Conservation (phyloP, 345 rosid species). For the Arabidopsis suecica region DNA sequence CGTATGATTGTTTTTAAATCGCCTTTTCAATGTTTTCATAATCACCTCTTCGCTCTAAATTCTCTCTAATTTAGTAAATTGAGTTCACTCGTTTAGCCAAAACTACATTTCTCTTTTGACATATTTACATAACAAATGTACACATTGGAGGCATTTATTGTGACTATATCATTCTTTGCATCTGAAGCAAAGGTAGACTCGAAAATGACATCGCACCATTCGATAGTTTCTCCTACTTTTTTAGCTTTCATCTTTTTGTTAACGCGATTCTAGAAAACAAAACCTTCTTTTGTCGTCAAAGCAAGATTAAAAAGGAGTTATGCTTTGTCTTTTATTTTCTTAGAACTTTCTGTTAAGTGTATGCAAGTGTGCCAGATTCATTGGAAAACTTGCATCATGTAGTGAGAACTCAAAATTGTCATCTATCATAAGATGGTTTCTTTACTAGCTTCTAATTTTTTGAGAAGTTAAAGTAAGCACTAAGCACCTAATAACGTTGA, state of each 20-base stretch:
- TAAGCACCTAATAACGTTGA: conserved; percentile 9
- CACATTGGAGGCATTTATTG: conserved; percentile 17
- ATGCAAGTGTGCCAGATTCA: neutral
- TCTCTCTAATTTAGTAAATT: neutral
- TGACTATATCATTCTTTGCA: conserved; percentile 33
- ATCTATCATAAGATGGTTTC: neutral
- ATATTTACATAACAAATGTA: neutral
- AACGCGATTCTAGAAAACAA: neutral
- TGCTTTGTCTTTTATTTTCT: conserved; percentile 1
- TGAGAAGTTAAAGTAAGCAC: conserved; percentile 1
- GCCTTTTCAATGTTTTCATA: neutral
- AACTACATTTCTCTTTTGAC: neutral
- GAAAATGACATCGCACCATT: conserved; percentile 40
- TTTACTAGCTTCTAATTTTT: conserved; percentile 13
- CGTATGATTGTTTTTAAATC: conserved; percentile 10
- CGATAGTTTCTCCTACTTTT: conserved; percentile 9
- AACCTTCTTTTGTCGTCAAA: neutral
- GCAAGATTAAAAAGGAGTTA: neutral
- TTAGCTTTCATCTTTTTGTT: conserved; percentile 17
- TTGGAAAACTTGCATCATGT: conserved; percentile 24
- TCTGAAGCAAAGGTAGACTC: conserved; percentile 43
- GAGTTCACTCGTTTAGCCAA: neutral
- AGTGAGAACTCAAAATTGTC: neutral
- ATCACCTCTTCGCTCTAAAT: neutral
- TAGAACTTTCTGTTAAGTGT: neutral